Evolutionary conservation across 495 filamentous ascomycete genomes (phyloP).

Genomic region (Astrocystis sublimbata): DNA sequence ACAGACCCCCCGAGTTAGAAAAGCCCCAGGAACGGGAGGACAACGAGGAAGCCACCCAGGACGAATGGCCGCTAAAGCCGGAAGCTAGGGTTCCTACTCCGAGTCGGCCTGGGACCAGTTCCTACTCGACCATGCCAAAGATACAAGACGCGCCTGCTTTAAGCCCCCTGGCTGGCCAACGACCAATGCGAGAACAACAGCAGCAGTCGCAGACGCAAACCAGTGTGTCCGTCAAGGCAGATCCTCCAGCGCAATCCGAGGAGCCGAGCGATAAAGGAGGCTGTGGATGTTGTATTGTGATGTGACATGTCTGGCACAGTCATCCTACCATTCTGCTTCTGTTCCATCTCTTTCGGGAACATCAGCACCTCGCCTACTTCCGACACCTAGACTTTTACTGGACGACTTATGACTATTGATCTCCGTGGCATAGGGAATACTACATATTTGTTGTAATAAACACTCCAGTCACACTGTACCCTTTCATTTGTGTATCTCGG

Average conservation of each 20-base stretch:
- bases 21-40: slow-evolving; percentile 38
- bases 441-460: slow-evolving; percentile 24
- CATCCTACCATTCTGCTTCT: slow-evolving; percentile 16
- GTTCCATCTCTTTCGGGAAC: slow-evolving; percentile 13
- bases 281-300: slow-evolving; percentile 57
- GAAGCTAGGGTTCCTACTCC: slow-evolving; percentile 47
- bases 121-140: slow-evolving; percentile 61
- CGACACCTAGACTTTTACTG: slow-evolving; percentile 23
- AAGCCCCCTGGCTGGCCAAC: slow-evolving; percentile 42
- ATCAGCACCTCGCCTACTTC: not conserved
- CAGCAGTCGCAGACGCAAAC: slow-evolving; percentile 28
- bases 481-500: slow-evolving; percentile 25
- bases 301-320: slow-evolving; percentile 41
- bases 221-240: slow-evolving; percentile 31
- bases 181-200: slow-evolving; percentile 31
- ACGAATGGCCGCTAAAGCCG: slow-evolving; percentile 48
- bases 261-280: slow-evolving; percentile 42
- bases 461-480: slow-evolving; percentile 21
- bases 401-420: slow-evolving; percentile 28
- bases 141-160: slow-evolving; percentile 46
- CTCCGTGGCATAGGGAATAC: slow-evolving; percentile 21
- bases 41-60: slow-evolving; percentile 34
- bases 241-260: slow-evolving; percentile 36
- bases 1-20: slow-evolving; percentile 49
- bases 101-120: slow-evolving; percentile 47